Conservation (phyloP, 1,139 yeast genomes). For the Suhomyces bribrorum region DNA sequence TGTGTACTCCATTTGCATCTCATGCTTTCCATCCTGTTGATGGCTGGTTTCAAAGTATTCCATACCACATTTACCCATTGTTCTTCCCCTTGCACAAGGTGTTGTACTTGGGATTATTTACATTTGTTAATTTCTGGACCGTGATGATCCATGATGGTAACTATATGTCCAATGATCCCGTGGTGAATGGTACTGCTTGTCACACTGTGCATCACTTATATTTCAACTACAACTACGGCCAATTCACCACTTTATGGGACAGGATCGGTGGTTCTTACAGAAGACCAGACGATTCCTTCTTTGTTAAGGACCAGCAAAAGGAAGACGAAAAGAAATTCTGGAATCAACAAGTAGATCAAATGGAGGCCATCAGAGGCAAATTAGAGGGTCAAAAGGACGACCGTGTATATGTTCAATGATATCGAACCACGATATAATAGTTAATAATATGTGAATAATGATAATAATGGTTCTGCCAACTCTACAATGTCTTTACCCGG, state of each 20-base stretch:
- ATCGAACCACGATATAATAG: neutral
- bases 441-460: too few relatives aligned
- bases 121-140: constrained; percentile 96
- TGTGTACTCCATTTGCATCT: constrained; percentile 96
- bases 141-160: constrained; percentile 98
- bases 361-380: constrained; percentile 76
- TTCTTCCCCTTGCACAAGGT: constrained; percentile 90
- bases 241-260: constrained; percentile 97
- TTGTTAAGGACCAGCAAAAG: constrained; percentile 58
- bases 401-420: constrained; percentile 22
- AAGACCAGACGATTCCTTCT: constrained; percentile 84
- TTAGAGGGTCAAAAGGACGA: constrained; percentile 77
- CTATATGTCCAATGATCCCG: constrained; percentile 88
- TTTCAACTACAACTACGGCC: constrained; percentile 97
- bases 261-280: constrained; percentile 92
- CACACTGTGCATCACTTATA: constrained; percentile 96
- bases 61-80: constrained; percentile 90
- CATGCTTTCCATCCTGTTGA: constrained; percentile 99
- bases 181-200: constrained; percentile 96
- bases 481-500: too few relatives aligned
- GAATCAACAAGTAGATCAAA: constrained; percentile 69
- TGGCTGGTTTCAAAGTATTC: constrained; percentile 89
- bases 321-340: constrained; percentile 56
- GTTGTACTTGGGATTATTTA: constrained; percentile 75
- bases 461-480: too few relatives aligned